A percentile compares a stretch with the other conserved stretches of the same genome.
These are phyloP conservation scores for Aspergillus sclerotialis DNA, from an alignment of 2,329 filamentous ascomycete genomes.

Conservation along the genomic window DNA sequence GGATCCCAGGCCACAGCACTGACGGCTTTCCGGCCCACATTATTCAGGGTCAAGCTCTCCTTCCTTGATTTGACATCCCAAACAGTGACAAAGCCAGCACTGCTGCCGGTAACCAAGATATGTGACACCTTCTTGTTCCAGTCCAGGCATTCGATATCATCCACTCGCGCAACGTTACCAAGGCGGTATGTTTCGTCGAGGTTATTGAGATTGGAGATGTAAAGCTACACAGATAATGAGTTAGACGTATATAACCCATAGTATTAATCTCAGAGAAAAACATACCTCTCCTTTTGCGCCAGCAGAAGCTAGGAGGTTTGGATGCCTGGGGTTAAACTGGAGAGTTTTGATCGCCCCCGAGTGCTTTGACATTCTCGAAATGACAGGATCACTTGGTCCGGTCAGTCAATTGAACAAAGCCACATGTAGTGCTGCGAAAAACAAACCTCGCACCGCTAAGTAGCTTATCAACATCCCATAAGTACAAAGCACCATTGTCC, in stretches of 20 bases:
- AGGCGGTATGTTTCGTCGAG: conserved; percentile 80
- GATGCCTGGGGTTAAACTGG: conserved; percentile 91
- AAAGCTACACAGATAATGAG: conserved; percentile 48
- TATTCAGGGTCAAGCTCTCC: conserved; percentile 90
- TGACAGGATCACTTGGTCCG: conserved; percentile 58
- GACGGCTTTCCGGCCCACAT: conserved; percentile 79
- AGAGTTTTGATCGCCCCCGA: conserved; percentile 86
- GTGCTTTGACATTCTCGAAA: conserved; percentile 84
- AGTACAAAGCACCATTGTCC: conserved; percentile 85
- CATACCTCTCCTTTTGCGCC: conserved; percentile 78
- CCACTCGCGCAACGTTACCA: conserved; percentile 79
- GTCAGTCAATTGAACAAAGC: conserved; percentile 11
- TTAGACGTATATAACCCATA: conserved; percentile 1
- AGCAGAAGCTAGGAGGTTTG: conserved; percentile 85
- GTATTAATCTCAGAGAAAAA: not conserved
- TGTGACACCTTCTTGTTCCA: conserved; percentile 99
- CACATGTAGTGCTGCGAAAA: not conserved
- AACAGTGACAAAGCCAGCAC: conserved; percentile 90
- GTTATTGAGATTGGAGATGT: conserved; percentile 91
- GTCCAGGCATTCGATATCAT: conserved; percentile 92
- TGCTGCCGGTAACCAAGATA: conserved; percentile 89
- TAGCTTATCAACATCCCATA: conserved; percentile 82
- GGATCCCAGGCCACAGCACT: conserved; percentile 97
- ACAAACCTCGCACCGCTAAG: conserved; percentile 45
- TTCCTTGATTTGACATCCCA: conserved; percentile 99